Evolutionary conservation across 2,329 filamentous ascomycete species (phyloP), one percentile per base, ranked within the genome.

Genomic region (Trichoderma koningii): DNA sequence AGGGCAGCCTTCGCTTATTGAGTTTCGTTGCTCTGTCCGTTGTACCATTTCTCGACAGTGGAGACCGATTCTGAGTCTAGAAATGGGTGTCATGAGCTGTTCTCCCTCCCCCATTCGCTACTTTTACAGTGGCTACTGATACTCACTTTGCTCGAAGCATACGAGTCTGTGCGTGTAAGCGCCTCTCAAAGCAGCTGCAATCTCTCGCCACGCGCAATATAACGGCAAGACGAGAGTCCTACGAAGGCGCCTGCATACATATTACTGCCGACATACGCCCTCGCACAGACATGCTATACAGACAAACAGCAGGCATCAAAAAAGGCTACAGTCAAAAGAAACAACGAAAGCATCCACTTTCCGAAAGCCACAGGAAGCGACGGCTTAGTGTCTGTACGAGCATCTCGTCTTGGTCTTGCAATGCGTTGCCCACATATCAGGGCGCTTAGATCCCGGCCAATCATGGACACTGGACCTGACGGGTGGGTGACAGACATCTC

Each of bases 381-480:
- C 62, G 55, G 62, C 62, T 53, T 64, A 59, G 64, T 53, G 50
- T 65, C 42, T 65, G 64, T 51, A 56, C 21, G 21, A 23, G 21
- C 21, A 23, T 23, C 21, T 23, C 21, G 21, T 23, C 21, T 38
- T 38, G 34, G 34, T 62, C 51, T 52, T 61, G 42, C 52, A 62
- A 55, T 65, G 64, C 42, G 50, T 55, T 65, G 64, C 64, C 56
- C 64, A 61, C 64, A 61, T 53, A 66, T 66, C 64, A 55, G 71
- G 74, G 74, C 74, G 74, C 74, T 76, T 76, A 76, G 68, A 70
- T 69, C 47, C 56, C 69, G 53, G 66, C 75, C 75, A 77, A 77
- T 77, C 75, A 76, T 64, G 64, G 66, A 63, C 55, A 63, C 66
- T 53, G 67, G 52, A 66, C 68, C 66, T 60, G 64, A 57, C 67